These are phyloP conservation scores for Wallacemonas sp. DNA, from an alignment of 208 protist species.

Conservation along the genomic window DNA sequence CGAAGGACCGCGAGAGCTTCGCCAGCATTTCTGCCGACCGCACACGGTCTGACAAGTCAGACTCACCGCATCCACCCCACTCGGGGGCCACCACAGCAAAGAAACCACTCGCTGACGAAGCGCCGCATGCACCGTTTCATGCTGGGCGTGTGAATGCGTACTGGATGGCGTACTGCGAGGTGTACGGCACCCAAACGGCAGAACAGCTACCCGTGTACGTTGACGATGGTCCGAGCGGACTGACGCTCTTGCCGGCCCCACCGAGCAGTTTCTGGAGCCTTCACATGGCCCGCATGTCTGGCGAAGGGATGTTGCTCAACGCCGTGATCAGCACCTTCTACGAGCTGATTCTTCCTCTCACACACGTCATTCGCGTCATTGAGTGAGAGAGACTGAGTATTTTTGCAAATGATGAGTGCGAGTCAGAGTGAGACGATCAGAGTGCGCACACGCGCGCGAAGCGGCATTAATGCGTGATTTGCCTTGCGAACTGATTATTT, in stretches of 20 bases:
- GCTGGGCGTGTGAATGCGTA: slow-evolving; percentile 26
- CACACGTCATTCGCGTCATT: slow-evolving; percentile 46
- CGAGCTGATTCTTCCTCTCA: slow-evolving; percentile 46
- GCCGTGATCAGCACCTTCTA: slow-evolving; percentile 54
- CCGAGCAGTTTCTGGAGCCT: slow-evolving; percentile 50
- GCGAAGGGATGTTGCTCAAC: slow-evolving; percentile 43
- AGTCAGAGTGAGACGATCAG: too few species aligned
- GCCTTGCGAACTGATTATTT: too few species aligned
- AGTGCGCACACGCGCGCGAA: too few species aligned
- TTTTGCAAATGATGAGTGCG: too few species aligned
- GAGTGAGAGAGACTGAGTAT: too few species aligned
- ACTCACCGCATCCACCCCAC: neutral
- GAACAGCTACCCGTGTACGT: slow-evolving; percentile 53
- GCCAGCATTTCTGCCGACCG: too few species aligned
- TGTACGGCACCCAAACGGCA: slow-evolving; percentile 69
- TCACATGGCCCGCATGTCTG: slow-evolving; percentile 39
- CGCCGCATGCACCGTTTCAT: neutral
- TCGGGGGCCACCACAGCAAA: neutral
- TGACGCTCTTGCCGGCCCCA: slow-evolving; percentile 51
- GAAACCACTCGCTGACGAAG: neutral
- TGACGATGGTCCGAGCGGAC: slow-evolving; percentile 43
- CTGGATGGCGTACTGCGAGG: slow-evolving; percentile 74
- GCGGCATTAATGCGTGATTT: too few species aligned
- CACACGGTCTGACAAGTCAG: too few species aligned
- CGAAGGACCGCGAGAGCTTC: too few species aligned